Base-by-base conservation (phyloP, 2,329 filamentous ascomycete genomes). In the Penicillium expansum region DNA sequence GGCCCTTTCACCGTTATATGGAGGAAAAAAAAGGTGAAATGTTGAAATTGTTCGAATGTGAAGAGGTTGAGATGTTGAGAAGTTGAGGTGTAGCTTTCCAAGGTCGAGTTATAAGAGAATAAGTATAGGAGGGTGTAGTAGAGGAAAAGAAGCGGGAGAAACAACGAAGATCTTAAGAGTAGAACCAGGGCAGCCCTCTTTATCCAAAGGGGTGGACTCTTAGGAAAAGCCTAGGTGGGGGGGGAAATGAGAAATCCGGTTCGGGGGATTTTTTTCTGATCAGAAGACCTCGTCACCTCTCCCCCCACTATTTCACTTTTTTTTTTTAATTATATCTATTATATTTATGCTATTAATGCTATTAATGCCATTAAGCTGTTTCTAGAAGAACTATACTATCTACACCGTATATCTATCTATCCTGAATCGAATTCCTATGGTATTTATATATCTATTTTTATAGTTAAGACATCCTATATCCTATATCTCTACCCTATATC, bases 251-350 rank as follows among this genome's bases (percentile, higher is more conserved):
- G 58, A 64, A 66, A 66, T 66, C 64, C 64, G 64, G 64, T 65
- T 65, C 64, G 58, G 56, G 52, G 55, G 59, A 64, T 69, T 69
- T 71, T 68, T 68, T 69, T 62, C 51, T 69, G 67, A 69, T 70
- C 68, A 69, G 67, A 66, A 66, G 69, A 70, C 68, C 68, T 64
- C 64, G 59, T 65, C 64, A 65, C 61, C 48, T 54, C 27, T 29
- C 27, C 54, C 60, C 62, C 62, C 62, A 62, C 62, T 63, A 53
- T 57, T 38, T 38, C 35, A 9, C n/a, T 38, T 20, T 38, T 38
- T 29, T 29, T 29, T 29, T 29, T 29, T 29, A 4, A 7, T 29
- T 29, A 24, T 24, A 24, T 29, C 6, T 7, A 29, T 29, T 29
- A 29, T 29, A 2, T 29, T 6, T 29, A 24, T 24, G 24, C 24